phyloP scores from a whole-genome alignment of 1,284 basidiomycete species.

The Wallemia ichthyophaga region DNA sequence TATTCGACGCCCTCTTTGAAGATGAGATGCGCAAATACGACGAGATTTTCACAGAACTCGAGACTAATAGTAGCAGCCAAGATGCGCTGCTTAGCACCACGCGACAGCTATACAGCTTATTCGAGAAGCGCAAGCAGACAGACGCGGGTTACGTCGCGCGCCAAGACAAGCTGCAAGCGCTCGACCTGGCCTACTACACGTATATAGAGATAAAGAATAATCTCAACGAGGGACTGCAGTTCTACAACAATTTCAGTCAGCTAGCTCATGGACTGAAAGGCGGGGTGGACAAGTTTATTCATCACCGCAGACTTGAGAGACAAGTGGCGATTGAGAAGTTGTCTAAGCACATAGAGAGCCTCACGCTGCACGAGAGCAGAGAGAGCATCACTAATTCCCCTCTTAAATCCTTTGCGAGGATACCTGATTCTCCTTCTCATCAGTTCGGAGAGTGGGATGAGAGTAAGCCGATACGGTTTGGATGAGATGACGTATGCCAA shows the following conservation, averaged over 20 bases:
- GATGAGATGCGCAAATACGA: conserved; percentile 54
- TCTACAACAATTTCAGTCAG: conserved; percentile 47
- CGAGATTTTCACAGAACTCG: conserved; percentile 32
- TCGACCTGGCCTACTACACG: conserved; percentile 62
- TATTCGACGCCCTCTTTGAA: conserved; percentile 58
- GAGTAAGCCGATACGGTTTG: conserved; percentile 1
- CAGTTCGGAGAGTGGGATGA: background rate
- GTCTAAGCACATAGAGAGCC: background rate
- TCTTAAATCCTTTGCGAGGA: background rate
- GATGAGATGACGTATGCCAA: background rate
- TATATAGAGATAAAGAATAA: conserved; percentile 62
- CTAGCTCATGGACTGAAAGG: conserved; percentile 43
- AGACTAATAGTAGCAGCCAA: conserved; percentile 30
- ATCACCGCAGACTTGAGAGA: conserved; percentile 29
- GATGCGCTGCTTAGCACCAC: conserved; percentile 12
- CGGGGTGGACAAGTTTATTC: conserved; percentile 39
- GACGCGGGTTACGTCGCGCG: background rate
- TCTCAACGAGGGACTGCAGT: conserved; percentile 62
- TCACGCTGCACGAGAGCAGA: background rate
- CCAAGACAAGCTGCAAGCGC: conserved; percentile 45
- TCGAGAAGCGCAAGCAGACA: background rate
- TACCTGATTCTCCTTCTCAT: background rate
- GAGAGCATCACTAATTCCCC: background rate
- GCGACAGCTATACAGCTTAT: background rate
- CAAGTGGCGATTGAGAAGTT: conserved; percentile 11